These are phyloP conservation scores for Candida xiaguanensis DNA, from an alignment of 805 yeast genomes.

Conservation along the genomic window DNA sequence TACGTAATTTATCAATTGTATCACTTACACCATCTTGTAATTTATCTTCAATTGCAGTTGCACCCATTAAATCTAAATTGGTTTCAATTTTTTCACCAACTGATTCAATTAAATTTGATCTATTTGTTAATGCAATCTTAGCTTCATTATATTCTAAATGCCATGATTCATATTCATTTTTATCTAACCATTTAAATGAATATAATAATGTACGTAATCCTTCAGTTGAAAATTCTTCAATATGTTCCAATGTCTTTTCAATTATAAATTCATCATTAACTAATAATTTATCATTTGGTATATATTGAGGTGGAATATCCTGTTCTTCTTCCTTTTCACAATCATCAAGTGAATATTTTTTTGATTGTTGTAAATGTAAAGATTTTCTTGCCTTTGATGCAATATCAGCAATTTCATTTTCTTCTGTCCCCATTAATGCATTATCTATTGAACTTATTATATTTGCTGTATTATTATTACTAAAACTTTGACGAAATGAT, in stretches of 20 bases:
- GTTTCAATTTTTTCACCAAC: conserved; percentile 73
- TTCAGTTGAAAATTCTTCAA: conserved; percentile 92
- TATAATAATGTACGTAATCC: conserved; percentile 90
- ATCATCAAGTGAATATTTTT: conserved; percentile 44
- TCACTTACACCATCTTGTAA: conserved; percentile 96
- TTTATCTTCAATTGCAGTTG: conserved; percentile 96
- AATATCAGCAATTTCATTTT: conserved; percentile 51
- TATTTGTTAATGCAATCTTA: conserved; percentile 65
- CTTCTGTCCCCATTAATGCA: conserved; percentile 42
- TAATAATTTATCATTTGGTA: conserved; percentile 52
- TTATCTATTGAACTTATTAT: conserved; percentile 46
- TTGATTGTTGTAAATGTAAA: conserved; percentile 54
- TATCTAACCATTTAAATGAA: conserved; percentile 68
- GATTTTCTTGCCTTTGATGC: conserved; percentile 53
- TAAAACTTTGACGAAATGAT: conserved; percentile 28
- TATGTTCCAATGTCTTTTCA: conserved; percentile 82
- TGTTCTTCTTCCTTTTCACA: neutral
- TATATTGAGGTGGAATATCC: conserved; percentile 4
- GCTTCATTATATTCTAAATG: conserved; percentile 65
- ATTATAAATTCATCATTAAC: conserved; percentile 71
- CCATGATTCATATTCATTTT: conserved; percentile 64
- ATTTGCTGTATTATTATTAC: conserved; percentile 12
- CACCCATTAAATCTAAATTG: conserved; percentile 73
- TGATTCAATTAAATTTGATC: conserved; percentile 62
- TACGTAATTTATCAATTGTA: conserved; percentile 82